Evolutionary conservation across 805 yeast genomes (phyloP).

Genomic region (Danielia reshetovae): DNA sequence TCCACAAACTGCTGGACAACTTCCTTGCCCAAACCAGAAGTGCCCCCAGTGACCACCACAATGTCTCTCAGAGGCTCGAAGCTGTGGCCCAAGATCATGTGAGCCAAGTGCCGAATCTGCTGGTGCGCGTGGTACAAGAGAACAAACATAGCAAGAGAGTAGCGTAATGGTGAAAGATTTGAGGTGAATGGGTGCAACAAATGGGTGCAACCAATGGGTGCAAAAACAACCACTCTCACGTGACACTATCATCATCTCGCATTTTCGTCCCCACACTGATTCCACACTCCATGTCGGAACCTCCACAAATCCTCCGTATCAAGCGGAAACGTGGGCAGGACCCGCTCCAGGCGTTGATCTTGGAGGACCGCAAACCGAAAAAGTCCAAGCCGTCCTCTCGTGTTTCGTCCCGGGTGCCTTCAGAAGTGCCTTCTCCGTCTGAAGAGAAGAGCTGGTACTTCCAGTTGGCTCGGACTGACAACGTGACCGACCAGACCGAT

Average conservation of each 20-base stretch:
- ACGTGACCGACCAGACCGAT: constrained; percentile 11
- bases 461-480: constrained; percentile 35
- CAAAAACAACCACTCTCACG: not conserved
- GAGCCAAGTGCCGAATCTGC: constrained; percentile 3
- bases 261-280: not conserved
- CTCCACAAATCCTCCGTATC: constrained; percentile 71
- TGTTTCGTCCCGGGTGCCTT: constrained; percentile 20
- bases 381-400: constrained; percentile 40
- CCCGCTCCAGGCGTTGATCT: constrained; percentile 74
- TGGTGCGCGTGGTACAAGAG: constrained; percentile 16
- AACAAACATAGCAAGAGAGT: not conserved
- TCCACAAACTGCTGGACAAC: constrained; percentile 45
- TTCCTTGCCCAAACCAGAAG: constrained; percentile 71
- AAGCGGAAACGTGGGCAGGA: constrained; percentile 86
- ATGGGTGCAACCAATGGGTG: constrained; percentile 1
- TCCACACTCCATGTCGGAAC: constrained; percentile 4
- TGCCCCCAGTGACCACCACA: constrained; percentile 81
- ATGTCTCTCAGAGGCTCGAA: constrained; percentile 55
- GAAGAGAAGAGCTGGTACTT: constrained; percentile 35
- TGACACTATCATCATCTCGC: not conserved
- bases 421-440: constrained; percentile 28
- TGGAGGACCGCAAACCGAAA: constrained; percentile 39
- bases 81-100: constrained; percentile 43
- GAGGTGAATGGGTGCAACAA: not conserved
- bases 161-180: not conserved